phyloP scores from a whole-genome alignment of 441 rosid species.

The Lagerstroemia fauriei region DNA sequence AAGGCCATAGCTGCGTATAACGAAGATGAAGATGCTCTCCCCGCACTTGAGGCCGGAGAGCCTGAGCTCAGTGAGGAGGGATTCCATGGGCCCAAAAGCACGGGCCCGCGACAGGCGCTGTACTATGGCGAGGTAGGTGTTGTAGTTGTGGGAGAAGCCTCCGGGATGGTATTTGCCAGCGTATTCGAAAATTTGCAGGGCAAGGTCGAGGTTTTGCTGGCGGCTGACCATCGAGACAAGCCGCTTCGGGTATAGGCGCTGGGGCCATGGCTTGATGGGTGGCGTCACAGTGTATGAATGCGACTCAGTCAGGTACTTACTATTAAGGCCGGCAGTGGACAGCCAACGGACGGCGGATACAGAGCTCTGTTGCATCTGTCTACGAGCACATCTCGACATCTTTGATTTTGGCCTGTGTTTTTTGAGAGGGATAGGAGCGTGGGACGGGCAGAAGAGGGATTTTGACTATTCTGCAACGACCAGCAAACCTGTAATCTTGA shows the following conservation, averaged over 20 bases:
- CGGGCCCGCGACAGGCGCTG: constrained; percentile 80
- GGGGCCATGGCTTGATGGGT: constrained; percentile 86
- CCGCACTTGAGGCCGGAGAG: constrained; percentile 59
- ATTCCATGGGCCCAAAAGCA: constrained; percentile 60
- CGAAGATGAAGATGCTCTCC: constrained; percentile 61
- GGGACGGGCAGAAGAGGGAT: too few relatives aligned
- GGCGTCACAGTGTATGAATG: constrained; percentile 58
- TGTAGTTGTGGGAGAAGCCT: constrained; percentile 64
- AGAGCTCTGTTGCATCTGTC: neutral
- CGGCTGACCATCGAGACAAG: constrained; percentile 65
- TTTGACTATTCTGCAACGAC: too few relatives aligned
- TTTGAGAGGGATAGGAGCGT: neutral
- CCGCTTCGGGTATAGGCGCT: constrained; percentile 70
- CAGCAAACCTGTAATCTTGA: too few relatives aligned
- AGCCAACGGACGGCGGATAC: constrained; percentile 25
- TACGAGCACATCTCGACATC: neutral
- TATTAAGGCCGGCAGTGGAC: constrained; percentile 28
- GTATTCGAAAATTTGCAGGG: constrained; percentile 75
- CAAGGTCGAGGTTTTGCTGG: constrained; percentile 77
- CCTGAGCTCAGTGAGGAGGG: constrained; percentile 55
- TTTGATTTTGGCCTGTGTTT: neutral
- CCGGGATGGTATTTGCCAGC: constrained; percentile 68
- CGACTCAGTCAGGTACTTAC: constrained; percentile 26
- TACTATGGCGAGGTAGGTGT: constrained; percentile 71
- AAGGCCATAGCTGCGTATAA: constrained; percentile 72